Base-by-base conservation (phyloP, 2,329 filamentous ascomycete genomes). In the Sarocladiaceae sp. region DNA sequence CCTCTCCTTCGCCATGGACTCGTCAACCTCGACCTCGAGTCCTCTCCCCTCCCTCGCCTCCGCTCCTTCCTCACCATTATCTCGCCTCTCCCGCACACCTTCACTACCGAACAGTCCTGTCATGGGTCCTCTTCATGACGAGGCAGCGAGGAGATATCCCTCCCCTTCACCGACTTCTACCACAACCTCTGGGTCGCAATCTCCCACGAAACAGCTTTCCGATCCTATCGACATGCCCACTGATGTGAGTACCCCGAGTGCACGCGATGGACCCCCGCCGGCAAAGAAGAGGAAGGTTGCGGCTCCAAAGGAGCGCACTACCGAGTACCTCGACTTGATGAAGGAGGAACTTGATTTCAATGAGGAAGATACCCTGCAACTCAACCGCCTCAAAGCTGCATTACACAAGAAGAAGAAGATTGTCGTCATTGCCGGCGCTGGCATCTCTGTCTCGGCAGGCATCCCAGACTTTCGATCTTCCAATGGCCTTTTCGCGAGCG, bases 401-500 rank as follows among this genome's bases (percentile, higher is more conserved):
- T 71, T 99, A 52, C 86, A 87, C 62, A 91, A 88, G 64, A 94
- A 94, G 76, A 89, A 92, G 72, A 97, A 96, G 74, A 96, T 99
- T 65, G 90, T 99, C 29, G 90, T 97, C 50, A 88, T 99, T 66
- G 94, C 93, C 44, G 94, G 94, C 54, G 94, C 94, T 57, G 94
- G 94, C 56, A 99, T 99, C 62, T 97, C 94, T 35, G 94, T 97
- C 50, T 93, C 93, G 51, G 93, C 94, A 60, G 94, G 94, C 57
- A 95, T 99, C 62, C 94, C 94, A 61, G 94, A 99, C 68, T 99
- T 99, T 64, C 90, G 94, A 58, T 99, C 94, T 4, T 86, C 89
- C 11, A 87, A 85, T 54, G 94, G 94, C 49, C 80, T 99, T 3
- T 99, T 99, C 71, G 88, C 85, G 54, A 88, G 87, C 17, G 77